Conservation (phyloP, 2,329 filamentous ascomycete genomes). For the Penicillium sp. region DNA sequence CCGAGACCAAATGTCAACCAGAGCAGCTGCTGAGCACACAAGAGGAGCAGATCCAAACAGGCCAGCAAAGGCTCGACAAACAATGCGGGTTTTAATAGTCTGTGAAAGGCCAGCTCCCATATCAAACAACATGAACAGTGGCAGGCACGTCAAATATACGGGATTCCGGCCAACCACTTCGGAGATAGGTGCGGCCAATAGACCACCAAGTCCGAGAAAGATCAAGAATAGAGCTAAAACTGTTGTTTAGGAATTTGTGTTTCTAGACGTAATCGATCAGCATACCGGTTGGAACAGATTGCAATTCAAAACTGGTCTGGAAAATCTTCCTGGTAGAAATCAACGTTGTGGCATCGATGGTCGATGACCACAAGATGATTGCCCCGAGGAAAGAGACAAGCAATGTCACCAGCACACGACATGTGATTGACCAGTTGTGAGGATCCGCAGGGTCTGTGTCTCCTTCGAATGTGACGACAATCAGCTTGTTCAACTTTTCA, state of each 20-base stretch:
- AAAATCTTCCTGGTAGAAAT: constrained; percentile 29
- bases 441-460: constrained; percentile 43
- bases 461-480: constrained; percentile 39
- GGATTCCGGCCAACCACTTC: constrained; percentile 8
- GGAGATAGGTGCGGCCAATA: constrained; percentile 5
- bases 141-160: constrained; percentile 3
- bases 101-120: constrained; percentile 46
- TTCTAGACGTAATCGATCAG: constrained; percentile 10
- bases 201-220: constrained; percentile 2
- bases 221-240: constrained; percentile 11
- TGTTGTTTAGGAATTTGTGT: not conserved
- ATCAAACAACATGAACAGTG: constrained; percentile 46
- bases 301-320: constrained; percentile 12
- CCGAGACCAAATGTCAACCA: constrained; percentile 8
- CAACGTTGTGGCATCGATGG: constrained; percentile 47
- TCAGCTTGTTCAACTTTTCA: constrained; percentile 30
- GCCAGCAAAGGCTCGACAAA: constrained; percentile 34
- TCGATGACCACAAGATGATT: constrained; percentile 46
- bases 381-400: constrained; percentile 34
- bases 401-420: constrained; percentile 29
- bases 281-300: constrained; percentile 43
- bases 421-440: constrained; percentile 39
- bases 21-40: constrained; percentile 3
- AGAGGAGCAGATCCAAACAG: constrained; percentile 7
- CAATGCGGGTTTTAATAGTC: constrained; percentile 44